phyloP scores from a whole-genome alignment of 352 stramenopile genomes.

The Phytopythium litorale region DNA sequence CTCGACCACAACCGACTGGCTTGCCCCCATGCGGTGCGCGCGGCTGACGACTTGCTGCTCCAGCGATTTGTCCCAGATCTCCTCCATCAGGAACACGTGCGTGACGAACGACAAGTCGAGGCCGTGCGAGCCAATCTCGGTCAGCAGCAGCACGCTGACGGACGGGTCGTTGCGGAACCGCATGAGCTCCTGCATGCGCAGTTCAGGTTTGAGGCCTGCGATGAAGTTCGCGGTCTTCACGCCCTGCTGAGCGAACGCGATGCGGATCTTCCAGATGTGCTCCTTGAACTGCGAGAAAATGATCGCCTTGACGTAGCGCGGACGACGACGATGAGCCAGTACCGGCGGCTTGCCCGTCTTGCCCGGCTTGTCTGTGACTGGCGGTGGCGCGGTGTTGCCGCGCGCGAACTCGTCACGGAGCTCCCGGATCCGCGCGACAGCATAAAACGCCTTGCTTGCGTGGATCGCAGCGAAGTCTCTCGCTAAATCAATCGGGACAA shows the following conservation, averaged over 20 bases:
- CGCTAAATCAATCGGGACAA: slow-evolving; percentile 20
- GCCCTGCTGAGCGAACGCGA: slow-evolving; percentile 67
- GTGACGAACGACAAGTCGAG: slow-evolving; percentile 98
- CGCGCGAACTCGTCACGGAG: slow-evolving; percentile 49
- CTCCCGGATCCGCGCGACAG: slow-evolving; percentile 56
- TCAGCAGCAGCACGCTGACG: slow-evolving; percentile 92
- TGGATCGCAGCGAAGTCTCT: slow-evolving; percentile 40
- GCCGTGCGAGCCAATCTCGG: slow-evolving; percentile 92
- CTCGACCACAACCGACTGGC: slow-evolving; percentile 90
- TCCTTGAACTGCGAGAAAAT: slow-evolving; percentile 84
- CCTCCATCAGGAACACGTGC: slow-evolving; percentile 97
- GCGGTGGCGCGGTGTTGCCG: slow-evolving; percentile 4
- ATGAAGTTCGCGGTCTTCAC: slow-evolving; percentile 68
- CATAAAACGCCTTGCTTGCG: slow-evolving; percentile 75
- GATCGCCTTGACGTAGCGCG: slow-evolving; percentile 61
- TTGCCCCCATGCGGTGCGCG: slow-evolving; percentile 95
- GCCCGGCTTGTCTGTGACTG: background rate
- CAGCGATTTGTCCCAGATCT: slow-evolving; percentile 95
- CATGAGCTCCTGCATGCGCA: slow-evolving; percentile 51
- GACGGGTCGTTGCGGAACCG: slow-evolving; percentile 57
- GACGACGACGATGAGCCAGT: slow-evolving; percentile 6
- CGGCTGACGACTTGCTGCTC: slow-evolving; percentile 95
- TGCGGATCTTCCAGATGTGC: slow-evolving; percentile 70
- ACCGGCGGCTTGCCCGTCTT: background rate
- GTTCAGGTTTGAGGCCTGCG: slow-evolving; percentile 28